phyloP scores from a whole-genome alignment of 2,329 filamentous ascomycete genomes.

The Talaromyces sp. region DNA sequence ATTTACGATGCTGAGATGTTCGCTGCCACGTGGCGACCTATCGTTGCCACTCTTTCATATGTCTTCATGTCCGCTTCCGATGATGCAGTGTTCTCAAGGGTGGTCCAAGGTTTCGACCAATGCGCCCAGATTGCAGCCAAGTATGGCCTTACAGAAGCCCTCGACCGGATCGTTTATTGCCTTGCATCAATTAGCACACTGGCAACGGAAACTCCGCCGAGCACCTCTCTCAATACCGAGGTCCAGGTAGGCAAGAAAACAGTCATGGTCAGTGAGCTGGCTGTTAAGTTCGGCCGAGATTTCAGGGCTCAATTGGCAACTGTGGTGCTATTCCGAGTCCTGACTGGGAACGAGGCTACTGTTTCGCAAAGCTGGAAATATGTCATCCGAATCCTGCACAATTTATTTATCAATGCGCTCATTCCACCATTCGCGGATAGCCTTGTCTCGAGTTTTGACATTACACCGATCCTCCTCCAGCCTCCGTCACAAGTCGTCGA shows the following conservation, averaged over 20 bases:
- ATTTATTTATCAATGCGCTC: constrained; percentile 92
- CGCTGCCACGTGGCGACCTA: constrained; percentile 87
- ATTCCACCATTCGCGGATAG: constrained; percentile 72
- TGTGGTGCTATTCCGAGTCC: constrained; percentile 88
- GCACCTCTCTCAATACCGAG: constrained; percentile 87
- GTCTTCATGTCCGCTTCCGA: constrained; percentile 99
- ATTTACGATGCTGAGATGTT: constrained; percentile 98
- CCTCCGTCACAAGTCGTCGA: constrained; percentile 90
- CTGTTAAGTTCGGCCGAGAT: constrained; percentile 90
- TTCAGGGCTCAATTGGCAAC: constrained; percentile 91
- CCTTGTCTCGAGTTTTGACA: constrained; percentile 60
- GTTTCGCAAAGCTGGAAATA: constrained; percentile 57
- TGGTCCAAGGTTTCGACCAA: constrained; percentile 93
- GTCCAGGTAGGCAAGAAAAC: constrained; percentile 86
- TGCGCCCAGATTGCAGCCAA: constrained; percentile 87
- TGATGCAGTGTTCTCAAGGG: constrained; percentile 87
- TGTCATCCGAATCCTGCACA: constrained; percentile 87
- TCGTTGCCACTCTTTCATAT: constrained; percentile 90
- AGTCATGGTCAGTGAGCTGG: constrained; percentile 97
- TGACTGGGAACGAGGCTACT: constrained; percentile 75
- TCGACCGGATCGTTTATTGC: constrained; percentile 89
- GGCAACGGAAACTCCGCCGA: constrained; percentile 68
- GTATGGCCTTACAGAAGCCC: constrained; percentile 74
- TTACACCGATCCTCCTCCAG: constrained; percentile 81
- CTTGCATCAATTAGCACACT: constrained; percentile 87